phyloP scores from a whole-genome alignment of 306 rosid genomes.

The Cicer arietinum region DNA sequence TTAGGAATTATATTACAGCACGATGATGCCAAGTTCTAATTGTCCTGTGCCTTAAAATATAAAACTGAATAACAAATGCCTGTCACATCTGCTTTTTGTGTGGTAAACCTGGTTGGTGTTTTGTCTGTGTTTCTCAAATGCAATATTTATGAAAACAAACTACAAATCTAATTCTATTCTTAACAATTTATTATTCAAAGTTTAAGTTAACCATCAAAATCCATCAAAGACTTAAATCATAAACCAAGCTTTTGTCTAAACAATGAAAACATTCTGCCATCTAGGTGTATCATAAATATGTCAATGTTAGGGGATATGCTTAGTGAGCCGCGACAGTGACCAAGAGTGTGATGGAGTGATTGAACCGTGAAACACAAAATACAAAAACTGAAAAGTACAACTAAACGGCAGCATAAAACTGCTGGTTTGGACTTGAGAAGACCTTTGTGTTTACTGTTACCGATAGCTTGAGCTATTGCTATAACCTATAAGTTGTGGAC shows the following conservation, averaged over 20 bases:
- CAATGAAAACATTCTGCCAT: not conserved
- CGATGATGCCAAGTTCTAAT: constrained; percentile 18
- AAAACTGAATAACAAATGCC: constrained; percentile 16
- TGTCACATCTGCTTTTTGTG: constrained; percentile 13
- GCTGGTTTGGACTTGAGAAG: not conserved
- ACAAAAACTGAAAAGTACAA: not conserved
- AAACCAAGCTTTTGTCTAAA: not conserved
- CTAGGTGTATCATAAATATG: not conserved
- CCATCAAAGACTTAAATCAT: not conserved
- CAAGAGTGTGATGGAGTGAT: constrained; percentile 9
- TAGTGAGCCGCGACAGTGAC: not conserved
- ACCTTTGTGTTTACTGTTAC: constrained; percentile 1
- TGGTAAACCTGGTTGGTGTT: constrained; percentile 20
- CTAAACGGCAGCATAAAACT: not conserved
- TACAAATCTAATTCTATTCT: not conserved
- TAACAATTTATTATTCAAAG: not conserved
- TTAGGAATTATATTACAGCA: constrained; percentile 22
- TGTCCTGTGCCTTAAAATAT: constrained; percentile 12
- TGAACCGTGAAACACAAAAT: not conserved
- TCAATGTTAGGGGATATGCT: not conserved
- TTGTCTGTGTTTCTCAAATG: not conserved
- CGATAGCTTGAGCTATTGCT: constrained; percentile 16
- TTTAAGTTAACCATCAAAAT: constrained; percentile 14
- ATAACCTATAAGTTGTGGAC: constrained; percentile 13
- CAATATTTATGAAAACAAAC: constrained; percentile 5